These are phyloP conservation scores for Paramecium sonneborni DNA, from an alignment of 73 alveolate species.

Conservation along the genomic window DNA sequence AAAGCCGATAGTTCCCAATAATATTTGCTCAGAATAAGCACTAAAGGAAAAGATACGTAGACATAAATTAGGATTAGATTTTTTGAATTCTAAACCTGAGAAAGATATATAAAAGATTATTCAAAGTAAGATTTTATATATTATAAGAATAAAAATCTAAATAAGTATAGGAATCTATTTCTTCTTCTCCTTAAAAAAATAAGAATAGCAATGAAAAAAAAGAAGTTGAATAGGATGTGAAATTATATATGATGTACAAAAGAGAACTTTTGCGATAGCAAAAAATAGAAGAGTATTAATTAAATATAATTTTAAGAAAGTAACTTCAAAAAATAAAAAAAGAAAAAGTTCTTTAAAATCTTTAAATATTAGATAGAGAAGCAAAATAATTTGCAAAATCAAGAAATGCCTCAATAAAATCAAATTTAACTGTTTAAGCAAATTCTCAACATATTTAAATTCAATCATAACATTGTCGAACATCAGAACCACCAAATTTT, in stretches of 20 bases:
- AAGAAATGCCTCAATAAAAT: conserved; percentile 33
- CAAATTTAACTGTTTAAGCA: not conserved
- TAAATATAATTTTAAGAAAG: not conserved
- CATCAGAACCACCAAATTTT: conserved; percentile 40
- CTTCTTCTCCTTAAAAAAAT: conserved; percentile 3
- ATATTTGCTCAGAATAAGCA: not conserved
- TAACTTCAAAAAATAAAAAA: conserved; percentile 4
- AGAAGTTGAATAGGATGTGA: conserved; percentile 24
- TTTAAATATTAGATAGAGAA: not conserved
- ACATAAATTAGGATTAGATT: conserved; percentile 35
- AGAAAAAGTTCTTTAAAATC: conserved; percentile 1
- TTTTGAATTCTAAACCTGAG: conserved; percentile 21
- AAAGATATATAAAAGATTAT: conserved; percentile 31
- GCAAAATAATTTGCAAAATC: conserved; percentile 28
- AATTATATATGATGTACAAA: conserved; percentile 23
- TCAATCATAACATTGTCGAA: not conserved
- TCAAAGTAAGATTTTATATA: not conserved
- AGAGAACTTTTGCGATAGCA: not conserved
- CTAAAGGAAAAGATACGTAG: conserved; percentile 17
- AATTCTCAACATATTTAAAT: not conserved
- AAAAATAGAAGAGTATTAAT: not conserved
- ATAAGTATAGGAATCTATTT: not conserved
- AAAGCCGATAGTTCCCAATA: not conserved
- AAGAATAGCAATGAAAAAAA: not conserved
- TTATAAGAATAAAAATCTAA: conserved; percentile 16